Base-by-base conservation (phyloP, 352 stramenopile genomes). In the Globisporangium orthogonon region DNA sequence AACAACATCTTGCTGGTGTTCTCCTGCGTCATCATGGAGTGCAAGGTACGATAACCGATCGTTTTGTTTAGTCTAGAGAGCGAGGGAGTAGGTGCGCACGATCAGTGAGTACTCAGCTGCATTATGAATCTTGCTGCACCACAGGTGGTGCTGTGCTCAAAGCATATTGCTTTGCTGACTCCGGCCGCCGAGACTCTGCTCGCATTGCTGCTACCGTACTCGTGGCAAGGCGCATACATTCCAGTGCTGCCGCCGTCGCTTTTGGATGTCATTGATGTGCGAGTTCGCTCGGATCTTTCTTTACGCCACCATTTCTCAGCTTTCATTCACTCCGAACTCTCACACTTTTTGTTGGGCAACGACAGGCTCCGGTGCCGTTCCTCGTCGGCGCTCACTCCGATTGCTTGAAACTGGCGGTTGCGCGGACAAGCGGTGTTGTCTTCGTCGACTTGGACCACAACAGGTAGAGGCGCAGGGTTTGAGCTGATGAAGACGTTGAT, bases 361-460 rank as follows among this genome's bases (percentile, higher is more conserved):
- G 7, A 5, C 52, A 92, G 80, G 84, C 96, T 17, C 96, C 96
- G 4, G 91, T 98, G 39, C 95, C 96, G 3, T 98, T 98, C 61
- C 56, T 98, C 0, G 81, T 98, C 29, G 95, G 96, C 2, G 77
- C 97, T 10, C 80, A 97, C 58, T 83, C 83, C 1, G 77, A 93
- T 52, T 92, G 74, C 54, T 65, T 95, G 33, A 87, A 82, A 17
- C 70, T 79, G 54, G 67, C 76, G 10, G 69, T 69, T n/a, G 61
- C 67, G 31, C 71, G 83, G 69, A 82, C 91, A 1, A 77, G 62
- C 11, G 89, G 87, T 9, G 90, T 98, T 7, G 78, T 98, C 5
- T 97, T 97, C 50, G 89, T 98, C 1, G 93, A 98, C 76, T 62
- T 98, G 14, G 94, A 98, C 64, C 78, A 92, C 50, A 97, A 98